Evolutionary conservation across 768 basidiomycete genomes (phyloP).

Genomic region (Pleurotus pulmonarius): DNA sequence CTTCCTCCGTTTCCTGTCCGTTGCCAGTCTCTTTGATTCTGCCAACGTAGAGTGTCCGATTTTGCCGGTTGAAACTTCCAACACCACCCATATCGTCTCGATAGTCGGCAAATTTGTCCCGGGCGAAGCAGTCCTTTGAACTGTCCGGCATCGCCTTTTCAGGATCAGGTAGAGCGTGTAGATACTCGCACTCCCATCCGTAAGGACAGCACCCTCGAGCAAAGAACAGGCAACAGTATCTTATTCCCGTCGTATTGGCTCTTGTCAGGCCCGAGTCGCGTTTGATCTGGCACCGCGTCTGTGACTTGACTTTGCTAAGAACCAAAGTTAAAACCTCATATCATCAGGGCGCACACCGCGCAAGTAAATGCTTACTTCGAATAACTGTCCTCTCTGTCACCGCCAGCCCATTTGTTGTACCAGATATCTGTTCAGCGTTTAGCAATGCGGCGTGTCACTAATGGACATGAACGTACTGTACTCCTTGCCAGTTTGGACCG

Average conservation of each 20-base stretch:
- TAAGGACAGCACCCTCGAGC: constrained; percentile 96
- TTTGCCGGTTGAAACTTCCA: constrained; percentile 91
- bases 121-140: constrained; percentile 94
- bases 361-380: constrained; percentile 65
- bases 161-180: constrained; percentile 82
- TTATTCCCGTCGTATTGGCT: constrained; percentile 89
- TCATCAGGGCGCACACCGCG: neutral
- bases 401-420: constrained; percentile 99
- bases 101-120: constrained; percentile 97
- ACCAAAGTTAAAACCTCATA: neutral
- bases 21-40: constrained; percentile 89
- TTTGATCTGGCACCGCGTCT: constrained; percentile 87
- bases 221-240: constrained; percentile 94
- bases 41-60: constrained; percentile 92
- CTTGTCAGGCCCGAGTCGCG: constrained; percentile 90
- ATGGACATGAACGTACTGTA: constrained; percentile 64
- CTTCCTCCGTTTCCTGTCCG: constrained; percentile 88
- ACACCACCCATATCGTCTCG: constrained; percentile 99
- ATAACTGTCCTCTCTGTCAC: constrained; percentile 94
- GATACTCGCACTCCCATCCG: constrained; percentile 97
- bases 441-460: neutral
- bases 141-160: constrained; percentile 74
- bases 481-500: constrained; percentile 90
- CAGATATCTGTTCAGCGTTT: constrained; percentile 68
- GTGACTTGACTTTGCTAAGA: constrained; percentile 85